A percentile compares a stretch with the other conserved stretches of the same genome.
Conservation (phyloP, 2,329 filamentous ascomycete species). For the Colletotrichum gloeosporioides region DNA sequence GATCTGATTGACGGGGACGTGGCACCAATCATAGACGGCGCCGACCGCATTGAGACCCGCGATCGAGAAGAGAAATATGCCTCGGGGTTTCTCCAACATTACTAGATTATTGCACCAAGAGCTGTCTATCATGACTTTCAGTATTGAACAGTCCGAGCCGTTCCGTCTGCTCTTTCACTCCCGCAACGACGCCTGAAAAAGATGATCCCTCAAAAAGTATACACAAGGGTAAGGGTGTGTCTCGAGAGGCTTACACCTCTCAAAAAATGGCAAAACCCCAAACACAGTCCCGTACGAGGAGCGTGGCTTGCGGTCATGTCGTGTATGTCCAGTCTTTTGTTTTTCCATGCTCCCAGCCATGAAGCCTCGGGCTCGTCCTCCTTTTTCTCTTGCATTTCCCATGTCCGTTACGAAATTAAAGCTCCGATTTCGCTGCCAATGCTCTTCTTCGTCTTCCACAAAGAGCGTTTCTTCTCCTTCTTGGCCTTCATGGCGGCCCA, state of each 20-base stretch:
- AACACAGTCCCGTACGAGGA: not conserved
- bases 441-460: conserved; percentile 68
- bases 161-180: conserved; percentile 7
- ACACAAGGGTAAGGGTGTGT: not conserved
- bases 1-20: not conserved
- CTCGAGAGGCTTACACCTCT: not conserved
- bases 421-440: conserved; percentile 53
- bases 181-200: not conserved
- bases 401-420: conserved; percentile 42
- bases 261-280: not conserved
- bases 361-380: not conserved
- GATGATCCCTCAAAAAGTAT: conserved; percentile 16
- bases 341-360: not conserved
- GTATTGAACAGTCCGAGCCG: conserved; percentile 1
- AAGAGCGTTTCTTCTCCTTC: conserved; percentile 70
- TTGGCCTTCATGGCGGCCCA: conserved; percentile 76
- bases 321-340: conserved; percentile 16
- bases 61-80: not conserved
- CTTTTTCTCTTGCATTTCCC: not conserved
- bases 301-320: not conserved
- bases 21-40: not conserved
- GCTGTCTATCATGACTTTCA: conserved; percentile 17
- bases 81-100: conserved; percentile 11
- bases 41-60: not conserved
- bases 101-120: conserved; percentile 18